phyloP scores from a whole-genome alignment of 2,329 filamentous ascomycete species.

The Fusarium protoensiforme region DNA sequence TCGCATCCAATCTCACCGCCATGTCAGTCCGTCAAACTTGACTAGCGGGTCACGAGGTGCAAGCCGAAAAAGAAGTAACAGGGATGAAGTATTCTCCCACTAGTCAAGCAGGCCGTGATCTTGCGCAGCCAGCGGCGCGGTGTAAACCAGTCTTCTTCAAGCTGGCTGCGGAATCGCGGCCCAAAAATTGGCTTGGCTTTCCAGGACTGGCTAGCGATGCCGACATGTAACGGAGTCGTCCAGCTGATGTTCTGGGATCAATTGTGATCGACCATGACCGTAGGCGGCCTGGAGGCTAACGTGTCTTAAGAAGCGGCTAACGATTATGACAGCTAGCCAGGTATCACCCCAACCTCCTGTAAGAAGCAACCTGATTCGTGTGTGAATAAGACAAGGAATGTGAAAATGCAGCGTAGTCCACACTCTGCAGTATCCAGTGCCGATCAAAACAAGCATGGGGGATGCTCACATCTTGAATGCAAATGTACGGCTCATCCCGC shows the following conservation, averaged over 20 bases:
- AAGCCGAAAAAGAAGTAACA: neutral
- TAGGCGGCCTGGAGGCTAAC: neutral
- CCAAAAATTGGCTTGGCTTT: neutral
- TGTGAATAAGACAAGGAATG: neutral
- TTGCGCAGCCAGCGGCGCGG: neutral
- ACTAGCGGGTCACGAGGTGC: neutral
- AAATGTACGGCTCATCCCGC: neutral
- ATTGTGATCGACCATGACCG: neutral
- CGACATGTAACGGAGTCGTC: neutral
- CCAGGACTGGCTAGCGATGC: neutral
- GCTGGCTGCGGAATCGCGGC: neutral
- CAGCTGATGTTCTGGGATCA: neutral
- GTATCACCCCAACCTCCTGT: neutral
- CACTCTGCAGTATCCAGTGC: neutral
- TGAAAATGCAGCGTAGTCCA: neutral
- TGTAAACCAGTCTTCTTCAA: neutral
- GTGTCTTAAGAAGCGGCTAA: neutral
- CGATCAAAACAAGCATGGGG: neutral
- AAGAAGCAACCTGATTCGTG: neutral
- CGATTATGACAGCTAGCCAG: neutral
- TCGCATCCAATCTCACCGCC: neutral
- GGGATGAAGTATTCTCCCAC: neutral
- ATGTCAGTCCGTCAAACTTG: neutral
- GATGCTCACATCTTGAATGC: neutral
- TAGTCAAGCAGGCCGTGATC: neutral